phyloP scores from a whole-genome alignment of 2,329 filamentous ascomycete genomes.

The Colletotrichum caudatum region DNA sequence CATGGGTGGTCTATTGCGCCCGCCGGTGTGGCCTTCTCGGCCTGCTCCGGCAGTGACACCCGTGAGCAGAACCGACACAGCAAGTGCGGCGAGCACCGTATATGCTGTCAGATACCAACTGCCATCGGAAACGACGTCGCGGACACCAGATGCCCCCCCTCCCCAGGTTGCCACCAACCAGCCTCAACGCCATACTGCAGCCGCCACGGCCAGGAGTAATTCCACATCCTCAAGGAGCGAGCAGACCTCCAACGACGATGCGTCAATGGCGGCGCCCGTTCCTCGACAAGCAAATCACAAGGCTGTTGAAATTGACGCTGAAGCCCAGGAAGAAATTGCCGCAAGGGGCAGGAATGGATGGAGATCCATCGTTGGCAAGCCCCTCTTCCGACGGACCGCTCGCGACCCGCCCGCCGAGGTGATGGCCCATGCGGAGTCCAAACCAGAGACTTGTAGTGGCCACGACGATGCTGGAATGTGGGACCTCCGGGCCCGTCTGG shows the following conservation, averaged over 20 bases:
- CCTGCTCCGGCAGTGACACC: slow-evolving; percentile 68
- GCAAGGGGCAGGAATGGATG: slow-evolving; percentile 45
- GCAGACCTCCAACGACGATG: slow-evolving; percentile 43
- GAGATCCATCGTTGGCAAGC: slow-evolving; percentile 49
- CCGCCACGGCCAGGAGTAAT: slow-evolving; percentile 22
- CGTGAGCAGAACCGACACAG: slow-evolving; percentile 71
- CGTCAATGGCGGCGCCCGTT: slow-evolving; percentile 35
- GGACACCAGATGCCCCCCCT: slow-evolving; percentile 22
- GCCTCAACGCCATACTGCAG: slow-evolving; percentile 23
- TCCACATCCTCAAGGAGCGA: slow-evolving; percentile 27
- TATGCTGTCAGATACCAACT: slow-evolving; percentile 73
- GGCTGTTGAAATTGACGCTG: slow-evolving; percentile 45
- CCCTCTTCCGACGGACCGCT: slow-evolving; percentile 46
- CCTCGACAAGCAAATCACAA: slow-evolving; percentile 36
- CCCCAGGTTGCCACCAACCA: slow-evolving; percentile 25
- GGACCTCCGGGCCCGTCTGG: slow-evolving; percentile 68
- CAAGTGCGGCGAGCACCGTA: slow-evolving; percentile 72
- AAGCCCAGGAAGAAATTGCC: slow-evolving; percentile 43
- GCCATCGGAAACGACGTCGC: slow-evolving; percentile 61
- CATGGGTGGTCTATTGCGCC: slow-evolving; percentile 57
- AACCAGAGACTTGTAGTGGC: slow-evolving; percentile 40
- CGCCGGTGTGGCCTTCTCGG: slow-evolving; percentile 67
- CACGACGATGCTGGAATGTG: slow-evolving; percentile 56
- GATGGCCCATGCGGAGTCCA: slow-evolving; percentile 26
- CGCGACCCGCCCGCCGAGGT: slow-evolving; percentile 34